phyloP scores from a whole-genome alignment of 257 asterid genomes.

The Fraxinus excelsior region DNA sequence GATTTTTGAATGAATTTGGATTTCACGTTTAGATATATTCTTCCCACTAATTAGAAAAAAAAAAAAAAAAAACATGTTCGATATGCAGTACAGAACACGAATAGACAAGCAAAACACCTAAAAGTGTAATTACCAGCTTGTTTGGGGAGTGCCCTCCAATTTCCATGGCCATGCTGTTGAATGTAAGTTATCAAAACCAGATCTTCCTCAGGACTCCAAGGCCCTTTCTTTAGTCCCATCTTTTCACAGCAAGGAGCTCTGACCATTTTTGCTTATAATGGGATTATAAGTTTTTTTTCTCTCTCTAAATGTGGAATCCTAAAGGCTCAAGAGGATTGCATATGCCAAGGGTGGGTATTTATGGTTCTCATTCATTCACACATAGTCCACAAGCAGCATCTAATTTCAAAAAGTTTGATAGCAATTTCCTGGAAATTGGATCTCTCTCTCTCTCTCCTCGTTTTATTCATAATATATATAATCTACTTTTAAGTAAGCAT shows the following conservation, averaged over 20 bases:
- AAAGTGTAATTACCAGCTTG: conserved; percentile 44
- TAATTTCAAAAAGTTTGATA: conserved; percentile 21
- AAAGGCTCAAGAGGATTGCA: conserved; percentile 25
- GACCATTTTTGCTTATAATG: conserved; percentile 44
- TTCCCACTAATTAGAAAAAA: neutral
- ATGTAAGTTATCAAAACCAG: conserved; percentile 51
- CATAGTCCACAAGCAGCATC: conserved; percentile 40
- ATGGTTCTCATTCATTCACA: conserved; percentile 27
- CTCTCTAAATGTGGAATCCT: neutral
- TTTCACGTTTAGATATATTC: neutral
- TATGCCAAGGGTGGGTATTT: conserved; percentile 47
- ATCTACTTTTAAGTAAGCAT: neutral
- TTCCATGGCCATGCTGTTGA: conserved; percentile 55
- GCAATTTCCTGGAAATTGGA: conserved; percentile 50
- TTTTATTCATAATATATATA: conserved; percentile 5
- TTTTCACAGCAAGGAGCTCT: conserved; percentile 84
- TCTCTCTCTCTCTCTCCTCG: conserved; percentile 18
- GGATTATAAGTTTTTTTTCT: neutral
- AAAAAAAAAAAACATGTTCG: neutral
- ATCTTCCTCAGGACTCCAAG: conserved; percentile 72
- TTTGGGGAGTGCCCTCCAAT: conserved; percentile 74
- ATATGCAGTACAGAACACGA: neutral
- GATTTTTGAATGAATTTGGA: neutral
- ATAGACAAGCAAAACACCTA: neutral
- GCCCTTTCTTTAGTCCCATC: conserved; percentile 65